A percentile compares a stretch with the other conserved stretches of the same genome.
These are phyloP conservation scores for Pouteria glomerata DNA, from an alignment of 148 eudicot species.

Conservation along the genomic window DNA sequence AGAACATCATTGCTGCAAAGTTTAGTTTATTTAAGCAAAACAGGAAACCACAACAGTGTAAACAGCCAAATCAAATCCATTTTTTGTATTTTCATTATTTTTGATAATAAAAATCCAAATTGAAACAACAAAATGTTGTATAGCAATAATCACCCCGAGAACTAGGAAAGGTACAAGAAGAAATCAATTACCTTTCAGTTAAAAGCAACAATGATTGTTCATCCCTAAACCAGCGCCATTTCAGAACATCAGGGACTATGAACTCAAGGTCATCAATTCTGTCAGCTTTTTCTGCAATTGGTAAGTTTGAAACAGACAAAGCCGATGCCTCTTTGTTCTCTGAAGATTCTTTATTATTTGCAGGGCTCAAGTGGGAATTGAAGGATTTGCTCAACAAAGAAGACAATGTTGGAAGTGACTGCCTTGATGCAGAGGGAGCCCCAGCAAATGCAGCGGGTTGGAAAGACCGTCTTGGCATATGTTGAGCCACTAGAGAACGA, in stretches of 20 bases:
- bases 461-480: slow-evolving; percentile 76
- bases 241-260: slow-evolving; percentile 76
- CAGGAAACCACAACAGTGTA: slow-evolving; percentile 1
- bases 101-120: background rate
- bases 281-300: slow-evolving; percentile 57
- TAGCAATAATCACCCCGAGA: no score
- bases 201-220: slow-evolving; percentile 51
- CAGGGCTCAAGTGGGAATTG: slow-evolving; percentile 80
- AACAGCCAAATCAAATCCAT: background rate
- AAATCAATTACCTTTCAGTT: slow-evolving; percentile 57
- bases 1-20: slow-evolving; percentile 54
- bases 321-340: slow-evolving; percentile 59
- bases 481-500: slow-evolving; percentile 87
- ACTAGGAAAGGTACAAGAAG: no score
- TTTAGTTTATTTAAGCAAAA: slow-evolving; percentile 14
- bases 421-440: slow-evolving; percentile 72
- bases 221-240: slow-evolving; percentile 89
- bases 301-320: slow-evolving; percentile 57
- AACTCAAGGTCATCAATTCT: slow-evolving; percentile 58
- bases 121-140: background rate
- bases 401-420: slow-evolving; percentile 86
- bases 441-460: slow-evolving; percentile 94
- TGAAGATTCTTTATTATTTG: slow-evolving; percentile 54
- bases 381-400: slow-evolving; percentile 86
- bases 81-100: background rate